Evolutionary conservation across 73 alveolate species (phyloP), one percentile per base, ranked within the genome.

Genomic region (Paramecium pentaurelia): DNA sequence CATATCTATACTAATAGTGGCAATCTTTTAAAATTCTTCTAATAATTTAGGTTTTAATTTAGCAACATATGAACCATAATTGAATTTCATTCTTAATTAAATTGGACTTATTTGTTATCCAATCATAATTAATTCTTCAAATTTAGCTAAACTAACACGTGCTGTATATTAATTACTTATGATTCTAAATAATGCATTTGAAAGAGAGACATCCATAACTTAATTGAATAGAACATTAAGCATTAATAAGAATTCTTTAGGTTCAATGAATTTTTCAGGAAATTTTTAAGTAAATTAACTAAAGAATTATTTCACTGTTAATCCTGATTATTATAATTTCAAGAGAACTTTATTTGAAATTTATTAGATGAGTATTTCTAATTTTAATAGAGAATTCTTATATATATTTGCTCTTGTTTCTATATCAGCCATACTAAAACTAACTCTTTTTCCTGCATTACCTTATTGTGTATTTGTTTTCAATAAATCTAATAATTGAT

Each of bases 201-300:
- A 80, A 11, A 80, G 58, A 0, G 44, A 20, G 8, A 44, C 58
- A 45, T 80, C 91, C 71, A 80, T 47, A 14, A 80, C 91, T 49
- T 80, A 27, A 45, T 80, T 80, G 18, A 80, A 47, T 2, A 80
- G 44, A 40, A 80, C 73, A 22, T 80, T 80, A 30, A 80, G 47
- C 75, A 80, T 45, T 22, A 80, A 11, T 3, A 80, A 30, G 49
- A 80, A 80, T 25, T 80, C 91, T 27, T 80, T 80, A 7, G 91
- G 77, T 45, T 80, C 91, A 25, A 80, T 42, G 51, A 80, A 80
- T 64, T 80, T 80, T 47, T 80, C 91, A 8, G 91, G 91, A 12
- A 80, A 80, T 49, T 47, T 80, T 10, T 40, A 25, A 11, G 91
- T 80, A 47, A 80, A 80, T 80, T 80, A 36, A 47, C 77, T 45